Evolutionary conservation across 2,329 filamentous ascomycete species (phyloP).

Genomic region (Hirsutella rhossiliensis): DNA sequence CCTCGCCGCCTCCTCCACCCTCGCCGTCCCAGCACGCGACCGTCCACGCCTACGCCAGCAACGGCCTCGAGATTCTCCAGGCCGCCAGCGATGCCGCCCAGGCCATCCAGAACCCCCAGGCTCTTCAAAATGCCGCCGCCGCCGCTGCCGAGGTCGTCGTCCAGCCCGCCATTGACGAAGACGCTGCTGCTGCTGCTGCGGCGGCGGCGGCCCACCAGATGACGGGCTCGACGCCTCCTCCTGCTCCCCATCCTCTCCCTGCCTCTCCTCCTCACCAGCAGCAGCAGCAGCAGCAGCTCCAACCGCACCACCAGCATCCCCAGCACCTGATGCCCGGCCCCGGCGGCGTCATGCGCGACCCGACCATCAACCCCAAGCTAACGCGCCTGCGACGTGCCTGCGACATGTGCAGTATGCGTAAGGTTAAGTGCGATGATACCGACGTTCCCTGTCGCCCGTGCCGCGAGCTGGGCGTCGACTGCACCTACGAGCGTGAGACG

Average conservation of each 20-base stretch:
- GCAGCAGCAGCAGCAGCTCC: conserved; percentile 3
- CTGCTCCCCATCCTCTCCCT: conserved; percentile 8
- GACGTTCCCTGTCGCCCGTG: conserved; percentile 46
- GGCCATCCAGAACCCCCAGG: conserved; percentile 24
- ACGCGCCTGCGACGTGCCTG: conserved; percentile 46
- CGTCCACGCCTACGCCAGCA: conserved; percentile 31
- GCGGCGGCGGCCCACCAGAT: conserved; percentile 7
- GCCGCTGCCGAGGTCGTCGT: conserved; percentile 21
- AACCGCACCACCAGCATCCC: conserved; percentile 4
- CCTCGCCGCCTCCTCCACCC: conserved; percentile 12
- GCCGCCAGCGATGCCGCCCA: conserved; percentile 32
- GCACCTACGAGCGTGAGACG: conserved; percentile 44
- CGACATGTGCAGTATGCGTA: conserved; percentile 50
- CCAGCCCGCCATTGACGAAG: conserved; percentile 12
- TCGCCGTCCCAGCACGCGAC: conserved; percentile 13
- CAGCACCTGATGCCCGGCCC: conserved; percentile 4
- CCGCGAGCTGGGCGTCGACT: conserved; percentile 42
- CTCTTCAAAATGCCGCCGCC: conserved; percentile 25
- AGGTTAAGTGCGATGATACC: conserved; percentile 48
- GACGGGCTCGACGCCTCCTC: conserved; percentile 4
- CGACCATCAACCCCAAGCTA: conserved; percentile 34
- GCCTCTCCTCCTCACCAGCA: conserved; percentile 8
- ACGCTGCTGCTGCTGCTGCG: conserved; percentile 21
- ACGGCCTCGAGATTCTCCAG: conserved; percentile 32
- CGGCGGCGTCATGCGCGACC: conserved; percentile 21